Evolutionary conservation across 1,284 basidiomycete genomes (phyloP).

Genomic region (Phaffia rhodozyma): DNA sequence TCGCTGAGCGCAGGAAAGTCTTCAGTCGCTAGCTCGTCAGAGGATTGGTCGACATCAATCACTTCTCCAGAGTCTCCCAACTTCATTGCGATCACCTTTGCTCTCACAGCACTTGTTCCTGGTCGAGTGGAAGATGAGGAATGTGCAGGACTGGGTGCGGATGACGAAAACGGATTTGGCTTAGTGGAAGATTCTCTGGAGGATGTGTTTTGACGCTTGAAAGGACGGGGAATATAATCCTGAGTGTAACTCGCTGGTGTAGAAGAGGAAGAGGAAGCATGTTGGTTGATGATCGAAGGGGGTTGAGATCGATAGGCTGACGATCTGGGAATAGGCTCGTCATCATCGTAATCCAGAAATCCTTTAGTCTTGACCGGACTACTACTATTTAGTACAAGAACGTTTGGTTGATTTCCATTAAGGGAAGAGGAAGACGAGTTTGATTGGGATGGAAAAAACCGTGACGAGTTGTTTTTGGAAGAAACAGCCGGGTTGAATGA

Average conservation of each 20-base stretch:
- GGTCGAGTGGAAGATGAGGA: neutral
- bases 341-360: constrained; percentile 2
- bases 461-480: neutral
- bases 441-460: neutral
- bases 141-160: neutral
- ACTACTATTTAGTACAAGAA: constrained; percentile 5
- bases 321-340: constrained; percentile 1
- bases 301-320: neutral
- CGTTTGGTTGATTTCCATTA: neutral
- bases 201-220: neutral
- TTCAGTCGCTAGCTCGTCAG: neutral
- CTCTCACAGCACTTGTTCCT: neutral
- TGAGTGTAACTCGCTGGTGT: neutral
- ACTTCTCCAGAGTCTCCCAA: neutral
- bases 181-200: constrained; percentile 3
- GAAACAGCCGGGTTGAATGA: neutral
- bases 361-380: neutral
- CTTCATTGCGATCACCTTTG: constrained; percentile 1
- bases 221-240: neutral
- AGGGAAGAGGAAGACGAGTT: neutral
- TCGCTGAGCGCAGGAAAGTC: neutral
- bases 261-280: neutral
- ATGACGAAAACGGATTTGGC: neutral
- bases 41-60: neutral
- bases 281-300: neutral